Conservation (phyloP, 352 stramenopile genomes). For the Pelagophyceae sp. region DNA sequence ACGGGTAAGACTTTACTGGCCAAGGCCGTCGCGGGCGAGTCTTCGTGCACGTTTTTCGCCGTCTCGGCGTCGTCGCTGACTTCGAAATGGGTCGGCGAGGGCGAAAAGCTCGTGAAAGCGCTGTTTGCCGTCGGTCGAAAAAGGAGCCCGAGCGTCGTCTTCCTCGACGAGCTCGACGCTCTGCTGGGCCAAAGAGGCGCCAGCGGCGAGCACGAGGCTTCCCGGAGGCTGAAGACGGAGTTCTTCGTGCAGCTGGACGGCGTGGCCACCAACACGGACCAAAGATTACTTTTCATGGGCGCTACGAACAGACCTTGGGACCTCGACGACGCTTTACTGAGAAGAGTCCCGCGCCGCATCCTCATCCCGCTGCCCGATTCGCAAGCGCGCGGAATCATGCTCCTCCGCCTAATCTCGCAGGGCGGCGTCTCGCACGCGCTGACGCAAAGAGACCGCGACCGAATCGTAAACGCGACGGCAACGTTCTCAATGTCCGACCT, state of each 20-base stretch:
- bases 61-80: slow-evolving; percentile 91
- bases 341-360: slow-evolving; percentile 52
- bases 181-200: slow-evolving; percentile 68
- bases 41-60: slow-evolving; percentile 83
- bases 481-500: slow-evolving; percentile 13
- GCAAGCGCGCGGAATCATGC: not conserved
- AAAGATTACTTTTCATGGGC: slow-evolving; percentile 82
- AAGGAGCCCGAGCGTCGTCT: slow-evolving; percentile 80
- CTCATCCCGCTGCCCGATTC: slow-evolving; percentile 8
- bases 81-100: slow-evolving; percentile 97
- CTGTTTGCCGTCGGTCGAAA: slow-evolving; percentile 80
- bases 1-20: slow-evolving; percentile 95
- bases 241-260: slow-evolving; percentile 97
- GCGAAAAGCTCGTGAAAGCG: slow-evolving; percentile 84
- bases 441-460: not conserved
- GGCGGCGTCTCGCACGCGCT: not conserved
- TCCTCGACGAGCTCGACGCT: slow-evolving; percentile 95
- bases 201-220: slow-evolving; percentile 86
- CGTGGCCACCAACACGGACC: slow-evolving; percentile 73
- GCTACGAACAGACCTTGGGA: slow-evolving; percentile 95
- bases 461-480: not conserved
- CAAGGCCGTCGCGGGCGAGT: slow-evolving; percentile 88
- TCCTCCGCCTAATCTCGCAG: not conserved
- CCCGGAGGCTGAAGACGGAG: slow-evolving; percentile 91
- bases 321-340: slow-evolving; percentile 84